Base-by-base conservation (phyloP, 2,329 filamentous ascomycete genomes). In the Fusarium piperis region DNA sequence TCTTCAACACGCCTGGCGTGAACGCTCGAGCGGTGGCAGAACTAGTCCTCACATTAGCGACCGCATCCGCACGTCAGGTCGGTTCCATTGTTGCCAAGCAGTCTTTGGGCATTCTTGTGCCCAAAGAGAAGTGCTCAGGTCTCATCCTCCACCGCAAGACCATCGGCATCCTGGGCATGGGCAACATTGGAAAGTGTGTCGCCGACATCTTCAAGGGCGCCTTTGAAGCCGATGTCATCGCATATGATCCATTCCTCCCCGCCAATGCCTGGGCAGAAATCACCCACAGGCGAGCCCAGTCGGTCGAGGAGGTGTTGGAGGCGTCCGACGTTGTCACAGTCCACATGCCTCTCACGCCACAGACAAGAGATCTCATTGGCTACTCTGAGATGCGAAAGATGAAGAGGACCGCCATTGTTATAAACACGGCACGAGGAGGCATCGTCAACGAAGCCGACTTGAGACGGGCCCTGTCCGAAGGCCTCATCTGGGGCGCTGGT, bases 1-100 rank as follows among this genome's bases (percentile, higher is more conserved):
- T 86, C 30, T 79, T 83, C 68, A 86, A 86, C 64, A 86, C 84
- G 0, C 85, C 84, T 0, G 85, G 83, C 2, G 81, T 84, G 0
- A 86, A 83, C 65, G 80, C 81, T 0, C 79, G 80, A 2, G 79
- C 83, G 2, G 83, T 85, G 0, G 83, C 83, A 0, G 83, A 84
- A 62, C 73, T 80, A 8, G 79, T 80, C 1, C 64, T 84, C 6
- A 72, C 81, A 0, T 75, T 85, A 15, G 76, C 79, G 0, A 80
- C 81, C 66, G 72, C 79, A 0, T 79, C 81, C 18, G 81, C 80
- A 1, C 75, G 80, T 9, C 74, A 78, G 35, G 72, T 82, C 2
- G 74, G 78, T 1, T 67, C 68, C 3, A 82, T 83, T 10, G 71
- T 74, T 2, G 71, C 71, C 0, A 76, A 78, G 23, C 81, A 82